Evolutionary conservation across 2,329 filamentous ascomycete genomes (phyloP), one percentile per base, ranked within the genome.

Genomic region (Aspergillus fijiensis): DNA sequence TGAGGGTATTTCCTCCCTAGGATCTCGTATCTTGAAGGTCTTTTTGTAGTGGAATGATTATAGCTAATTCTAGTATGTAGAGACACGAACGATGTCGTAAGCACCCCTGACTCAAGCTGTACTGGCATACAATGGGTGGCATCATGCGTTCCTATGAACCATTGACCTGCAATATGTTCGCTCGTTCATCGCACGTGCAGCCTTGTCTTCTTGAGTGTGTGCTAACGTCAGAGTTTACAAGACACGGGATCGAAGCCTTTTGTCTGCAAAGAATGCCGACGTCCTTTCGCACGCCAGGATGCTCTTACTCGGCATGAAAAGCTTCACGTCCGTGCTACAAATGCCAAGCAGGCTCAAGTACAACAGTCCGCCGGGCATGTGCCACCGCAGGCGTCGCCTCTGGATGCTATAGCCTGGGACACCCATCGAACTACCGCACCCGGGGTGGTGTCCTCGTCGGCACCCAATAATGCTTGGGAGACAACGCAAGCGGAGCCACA

Each of bases 11-110:
- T 65, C 57, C 55, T 51, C 49, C 51, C 48, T 49, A 57, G 35
- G 39, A 35, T 39, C 25, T 27, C 49, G 47, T 27, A 42, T 16
- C 27, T 48, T 35, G 25, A 45, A 45, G 16, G 19, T 45, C 14
- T 45, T 45, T 16, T 45, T 23, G 48, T 21, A 27, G 53, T 65
- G 61, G 65, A 64, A 60, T 59, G 62, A 45, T 59, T 39, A 29
- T 53, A 29, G 56, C 62, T 64, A 60, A 62, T 47, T 56, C 39
- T 48, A 45, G 51, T 39, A 57, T 57, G 59, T 63, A 79, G 76
- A 77, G 77, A 71, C 77, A 79, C 65, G 76, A 79, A 66, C 74
- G 75, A 39, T 76, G 75, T 60, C 77, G 76, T 79, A 75, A 70
- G 76, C 58, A 51, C 39, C 39, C 39, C 16, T 16, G 39, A 45